Evolutionary conservation across 371 early-diverging fungal genomes (phyloP), one percentile per base, ranked within the genome.

Genomic region (Umbelopsis sp.): DNA sequence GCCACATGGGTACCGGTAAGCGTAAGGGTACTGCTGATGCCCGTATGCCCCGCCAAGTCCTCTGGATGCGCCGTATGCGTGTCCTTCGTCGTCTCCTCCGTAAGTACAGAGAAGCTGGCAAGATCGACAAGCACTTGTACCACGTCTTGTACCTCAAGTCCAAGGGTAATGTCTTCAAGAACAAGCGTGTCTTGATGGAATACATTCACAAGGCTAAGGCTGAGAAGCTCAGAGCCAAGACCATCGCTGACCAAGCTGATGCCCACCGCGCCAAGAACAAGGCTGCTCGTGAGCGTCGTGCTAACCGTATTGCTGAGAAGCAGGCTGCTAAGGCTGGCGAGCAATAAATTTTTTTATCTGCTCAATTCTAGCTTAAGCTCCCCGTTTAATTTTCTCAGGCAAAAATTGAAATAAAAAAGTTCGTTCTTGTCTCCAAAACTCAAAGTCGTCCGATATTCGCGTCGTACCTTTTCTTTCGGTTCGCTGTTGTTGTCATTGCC

Each of bases 151-250:
- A 99, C 93, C 84, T 97, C 80, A 99, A 99, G 92, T 87, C 97
- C 75, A 99, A 99, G 96, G 99, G 99, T 94, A 99, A 99, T 89
- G 95, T 97, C 73, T 99, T 99, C 94, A 99, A 99, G 96, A 99
- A 97, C 97, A 97, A 97, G 94, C 96, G 98, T 83, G 97, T 97
- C 79, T 86, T 99, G 76, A 97, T 97, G 94, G 99, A 99, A 88
- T 93, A 93, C 91, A 99, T 99, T 87, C 95, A 97, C 91, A 99
- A 98, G 92, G 98, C 96, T 78, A 99, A 99, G 96, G 98, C 98
- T 70, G 99, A 99, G 87, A 95, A 98, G 87, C 87, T 91, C 76
- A 94, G 99, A 87, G 89, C 93, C 74, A 96, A 96, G 92, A 82
- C 93, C 73, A 87, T 99, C 70, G 91, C 89, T 78, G 99, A 98